A percentile compares a stretch with the other conserved stretches of the same genome.
These are phyloP conservation scores for Monilinia aucupariae DNA, from an alignment of 2,329 filamentous ascomycete species.

Conservation along the genomic window DNA sequence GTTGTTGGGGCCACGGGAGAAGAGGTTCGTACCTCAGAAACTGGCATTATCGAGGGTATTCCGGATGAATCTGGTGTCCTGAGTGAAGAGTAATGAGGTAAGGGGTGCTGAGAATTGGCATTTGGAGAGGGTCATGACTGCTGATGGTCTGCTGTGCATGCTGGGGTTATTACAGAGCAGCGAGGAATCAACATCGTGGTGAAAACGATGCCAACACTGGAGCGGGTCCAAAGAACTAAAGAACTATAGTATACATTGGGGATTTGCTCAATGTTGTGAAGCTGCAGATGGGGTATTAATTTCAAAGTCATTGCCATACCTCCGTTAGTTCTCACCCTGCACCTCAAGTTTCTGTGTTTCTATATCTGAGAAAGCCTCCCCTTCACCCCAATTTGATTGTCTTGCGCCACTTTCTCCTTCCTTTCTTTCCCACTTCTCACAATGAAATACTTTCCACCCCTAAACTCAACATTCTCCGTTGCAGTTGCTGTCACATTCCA, in stretches of 20 bases:
- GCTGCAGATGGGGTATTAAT: constrained; percentile 11
- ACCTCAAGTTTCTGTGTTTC: background rate
- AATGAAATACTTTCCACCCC: constrained; percentile 35
- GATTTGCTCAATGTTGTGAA: background rate
- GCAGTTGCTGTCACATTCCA: constrained; percentile 35
- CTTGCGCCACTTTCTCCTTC: background rate
- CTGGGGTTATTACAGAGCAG: too few relatives aligned
- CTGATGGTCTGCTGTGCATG: too few relatives aligned
- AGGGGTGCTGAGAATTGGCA: too few relatives aligned
- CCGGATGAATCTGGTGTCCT: too few relatives aligned
- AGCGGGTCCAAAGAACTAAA: too few relatives aligned
- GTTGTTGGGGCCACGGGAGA: too few relatives aligned
- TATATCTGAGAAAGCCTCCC: background rate
- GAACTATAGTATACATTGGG: background rate
- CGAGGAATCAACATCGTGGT: too few relatives aligned
- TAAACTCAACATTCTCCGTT: constrained; percentile 29
- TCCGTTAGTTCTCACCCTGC: background rate
- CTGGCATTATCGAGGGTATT: too few relatives aligned
- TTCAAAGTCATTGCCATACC: background rate
- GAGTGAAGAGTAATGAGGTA: too few relatives aligned
- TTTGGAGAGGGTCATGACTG: too few relatives aligned
- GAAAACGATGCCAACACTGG: too few relatives aligned
- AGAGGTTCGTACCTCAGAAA: too few relatives aligned
- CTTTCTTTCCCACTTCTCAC: constrained; percentile 33
- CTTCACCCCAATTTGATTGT: background rate